Evolutionary conservation across 169 alveolate genomes (phyloP).

Genomic region (Cryptosporidium andersoni): DNA sequence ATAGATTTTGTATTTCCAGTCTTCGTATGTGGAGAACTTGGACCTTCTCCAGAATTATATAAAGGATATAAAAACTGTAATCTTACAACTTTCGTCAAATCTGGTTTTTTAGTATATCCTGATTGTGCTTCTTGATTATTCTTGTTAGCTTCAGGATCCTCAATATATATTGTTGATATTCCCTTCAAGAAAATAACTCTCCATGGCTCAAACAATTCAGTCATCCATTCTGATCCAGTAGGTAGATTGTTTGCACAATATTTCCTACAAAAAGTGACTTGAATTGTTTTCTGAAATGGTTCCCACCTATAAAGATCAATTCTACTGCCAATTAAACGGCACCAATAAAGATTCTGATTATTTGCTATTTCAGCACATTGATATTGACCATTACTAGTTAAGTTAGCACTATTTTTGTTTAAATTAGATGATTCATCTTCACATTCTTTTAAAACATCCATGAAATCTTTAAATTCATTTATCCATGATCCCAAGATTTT

Average conservation of each 20-base stretch:
- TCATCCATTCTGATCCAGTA: constrained; percentile 49
- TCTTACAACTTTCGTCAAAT: constrained; percentile 25
- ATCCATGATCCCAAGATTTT: constrained; percentile 74
- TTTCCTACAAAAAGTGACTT: constrained; percentile 14
- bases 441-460: constrained; percentile 20
- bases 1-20: not conserved
- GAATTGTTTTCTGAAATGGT: constrained; percentile 37
- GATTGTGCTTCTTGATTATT: not conserved
- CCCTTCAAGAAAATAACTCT: constrained; percentile 40
- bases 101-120: constrained; percentile 6
- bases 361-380: constrained; percentile 73
- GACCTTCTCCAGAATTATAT: constrained; percentile 67
- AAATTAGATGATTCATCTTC: not conserved
- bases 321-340: constrained; percentile 73
- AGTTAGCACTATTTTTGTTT: not conserved
- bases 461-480: constrained; percentile 71
- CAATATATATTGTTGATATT: constrained; percentile 41
- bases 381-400: not conserved
- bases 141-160: not conserved
- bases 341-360: constrained; percentile 73
- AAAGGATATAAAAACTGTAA: constrained; percentile 55
- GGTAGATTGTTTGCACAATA: constrained; percentile 28
- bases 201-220: constrained; percentile 67
- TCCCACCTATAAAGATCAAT: constrained; percentile 74
- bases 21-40: constrained; percentile 46